phyloP scores from a whole-genome alignment of 345 rosid species.

The Rubroshorea leprosula region DNA sequence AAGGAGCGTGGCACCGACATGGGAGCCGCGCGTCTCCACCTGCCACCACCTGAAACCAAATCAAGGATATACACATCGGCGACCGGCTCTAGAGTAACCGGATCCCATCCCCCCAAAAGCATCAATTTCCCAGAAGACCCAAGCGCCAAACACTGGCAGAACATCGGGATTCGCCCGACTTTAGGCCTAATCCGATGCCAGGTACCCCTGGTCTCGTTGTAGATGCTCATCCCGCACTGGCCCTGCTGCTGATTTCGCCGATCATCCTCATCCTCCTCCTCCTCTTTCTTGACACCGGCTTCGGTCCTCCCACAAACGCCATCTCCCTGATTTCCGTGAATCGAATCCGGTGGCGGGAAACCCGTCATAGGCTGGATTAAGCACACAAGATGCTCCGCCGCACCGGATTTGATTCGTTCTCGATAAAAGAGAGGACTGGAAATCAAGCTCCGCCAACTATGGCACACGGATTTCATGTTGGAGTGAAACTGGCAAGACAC shows the following conservation, averaged over 20 bases:
- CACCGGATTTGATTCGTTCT: slow-evolving; percentile 28
- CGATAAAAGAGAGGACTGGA: slow-evolving; percentile 30
- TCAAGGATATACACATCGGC: slow-evolving; percentile 37
- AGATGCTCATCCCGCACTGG: slow-evolving; percentile 36
- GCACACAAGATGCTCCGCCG: slow-evolving; percentile 42
- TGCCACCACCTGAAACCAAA: slow-evolving; percentile 22
- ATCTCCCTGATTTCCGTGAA: no score
- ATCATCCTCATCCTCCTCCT: slow-evolving; percentile 15
- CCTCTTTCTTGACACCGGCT: not conserved
- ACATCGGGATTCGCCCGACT: slow-evolving; percentile 32
- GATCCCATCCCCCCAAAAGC: slow-evolving; percentile 61
- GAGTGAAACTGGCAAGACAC: slow-evolving; percentile 45
- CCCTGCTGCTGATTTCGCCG: slow-evolving; percentile 2
- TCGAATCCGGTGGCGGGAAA: slow-evolving; percentile 19
- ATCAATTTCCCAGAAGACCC: slow-evolving; percentile 29
- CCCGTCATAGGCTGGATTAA: no score
- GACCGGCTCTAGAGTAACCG: slow-evolving; percentile 35
- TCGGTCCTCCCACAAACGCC: not conserved
- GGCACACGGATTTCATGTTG: slow-evolving; percentile 37
- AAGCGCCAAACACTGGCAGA: slow-evolving; percentile 46
- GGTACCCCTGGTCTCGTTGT: slow-evolving; percentile 16
- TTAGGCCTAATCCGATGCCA: slow-evolving; percentile 34
- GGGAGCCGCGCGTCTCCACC: slow-evolving; percentile 42
- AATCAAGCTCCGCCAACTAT: slow-evolving; percentile 33
- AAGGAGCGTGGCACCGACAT: slow-evolving; percentile 49